Evolutionary conservation across 352 stramenopile genomes (phyloP).

Genomic region (Phytophthora rubi): DNA sequence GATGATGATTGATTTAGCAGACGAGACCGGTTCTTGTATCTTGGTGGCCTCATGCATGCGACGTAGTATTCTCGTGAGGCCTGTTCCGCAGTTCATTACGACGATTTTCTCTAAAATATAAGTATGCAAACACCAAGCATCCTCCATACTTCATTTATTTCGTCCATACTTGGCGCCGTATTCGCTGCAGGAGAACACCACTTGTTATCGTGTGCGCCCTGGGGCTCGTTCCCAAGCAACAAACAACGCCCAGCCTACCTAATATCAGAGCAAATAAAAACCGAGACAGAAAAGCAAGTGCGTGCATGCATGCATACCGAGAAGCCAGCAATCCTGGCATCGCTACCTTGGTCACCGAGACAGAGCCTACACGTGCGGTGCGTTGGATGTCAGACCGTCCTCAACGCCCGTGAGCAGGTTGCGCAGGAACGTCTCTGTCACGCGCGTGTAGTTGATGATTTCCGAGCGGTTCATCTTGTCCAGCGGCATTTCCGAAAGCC

Average conservation of each 20-base stretch:
- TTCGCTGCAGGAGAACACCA: slow-evolving; percentile 9
- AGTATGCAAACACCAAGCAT: slow-evolving; percentile 31
- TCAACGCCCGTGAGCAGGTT: slow-evolving; percentile 92
- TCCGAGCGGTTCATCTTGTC: slow-evolving; percentile 93
- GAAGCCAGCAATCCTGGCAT: slow-evolving; percentile 21
- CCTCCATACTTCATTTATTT: slow-evolving; percentile 35
- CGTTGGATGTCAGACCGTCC: slow-evolving; percentile 81
- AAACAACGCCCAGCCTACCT: slow-evolving; percentile 32
- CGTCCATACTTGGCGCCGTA: slow-evolving; percentile 27
- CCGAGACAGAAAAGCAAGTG: slow-evolving; percentile 33
- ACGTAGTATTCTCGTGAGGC: slow-evolving; percentile 23
- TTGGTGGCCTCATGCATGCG: slow-evolving; percentile 27
- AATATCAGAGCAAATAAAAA: slow-evolving; percentile 43
- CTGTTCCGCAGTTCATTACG: slow-evolving; percentile 25
- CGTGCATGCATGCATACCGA: slow-evolving; percentile 27
- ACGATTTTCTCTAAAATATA: slow-evolving; percentile 40
- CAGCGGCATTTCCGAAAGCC: slow-evolving; percentile 90
- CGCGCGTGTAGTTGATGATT: slow-evolving; percentile 95
- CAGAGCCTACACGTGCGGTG: slow-evolving; percentile 37
- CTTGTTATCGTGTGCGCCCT: slow-evolving; percentile 8
- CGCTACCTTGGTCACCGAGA: slow-evolving; percentile 14
- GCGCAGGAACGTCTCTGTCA: slow-evolving; percentile 93
- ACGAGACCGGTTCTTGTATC: slow-evolving; percentile 21
- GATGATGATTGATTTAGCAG: slow-evolving; percentile 41
- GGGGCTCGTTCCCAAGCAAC: slow-evolving; percentile 18